These are phyloP conservation scores for Trichoderma polysporum DNA, from an alignment of 2,329 filamentous ascomycete genomes.

Conservation along the genomic window DNA sequence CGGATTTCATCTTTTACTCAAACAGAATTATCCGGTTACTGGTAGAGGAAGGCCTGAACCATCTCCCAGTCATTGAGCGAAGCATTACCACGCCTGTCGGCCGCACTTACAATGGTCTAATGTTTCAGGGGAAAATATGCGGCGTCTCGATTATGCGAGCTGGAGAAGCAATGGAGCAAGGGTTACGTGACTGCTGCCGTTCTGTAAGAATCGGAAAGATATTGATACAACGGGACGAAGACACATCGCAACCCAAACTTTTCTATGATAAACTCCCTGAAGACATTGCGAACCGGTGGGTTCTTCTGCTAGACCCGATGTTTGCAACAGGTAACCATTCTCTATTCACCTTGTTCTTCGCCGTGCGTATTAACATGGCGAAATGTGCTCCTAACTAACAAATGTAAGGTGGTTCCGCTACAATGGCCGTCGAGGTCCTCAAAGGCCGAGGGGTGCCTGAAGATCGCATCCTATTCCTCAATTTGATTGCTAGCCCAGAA, in stretches of 20 bases:
- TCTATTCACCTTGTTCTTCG: not conserved
- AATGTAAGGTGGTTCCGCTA: constrained; percentile 78
- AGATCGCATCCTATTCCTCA: constrained; percentile 92
- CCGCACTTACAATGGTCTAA: constrained; percentile 81
- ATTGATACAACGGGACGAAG: constrained; percentile 94
- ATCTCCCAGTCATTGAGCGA: constrained; percentile 87
- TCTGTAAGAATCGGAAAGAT: constrained; percentile 99
- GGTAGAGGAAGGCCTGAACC: constrained; percentile 95
- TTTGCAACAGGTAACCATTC: constrained; percentile 76
- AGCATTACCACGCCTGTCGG: constrained; percentile 90
- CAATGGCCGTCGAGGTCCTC: constrained; percentile 93
- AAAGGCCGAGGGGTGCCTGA: constrained; percentile 89
- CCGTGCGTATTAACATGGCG: not conserved
- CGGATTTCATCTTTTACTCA: constrained; percentile 98
- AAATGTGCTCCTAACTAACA: constrained; percentile 7
- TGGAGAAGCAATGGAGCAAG: constrained; percentile 98
- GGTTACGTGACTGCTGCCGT: constrained; percentile 90
- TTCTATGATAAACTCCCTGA: constrained; percentile 98
- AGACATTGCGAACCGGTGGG: constrained; percentile 91
- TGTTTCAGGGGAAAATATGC: constrained; percentile 97
- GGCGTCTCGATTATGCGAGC: constrained; percentile 98
- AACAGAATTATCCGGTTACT: constrained; percentile 96
- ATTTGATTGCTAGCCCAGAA: constrained; percentile 94
- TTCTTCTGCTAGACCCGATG: constrained; percentile 95
- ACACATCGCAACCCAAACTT: constrained; percentile 85